These are phyloP conservation scores for Euphorbia peplus DNA, from an alignment of 345 rosid species.

Conservation along the genomic window DNA sequence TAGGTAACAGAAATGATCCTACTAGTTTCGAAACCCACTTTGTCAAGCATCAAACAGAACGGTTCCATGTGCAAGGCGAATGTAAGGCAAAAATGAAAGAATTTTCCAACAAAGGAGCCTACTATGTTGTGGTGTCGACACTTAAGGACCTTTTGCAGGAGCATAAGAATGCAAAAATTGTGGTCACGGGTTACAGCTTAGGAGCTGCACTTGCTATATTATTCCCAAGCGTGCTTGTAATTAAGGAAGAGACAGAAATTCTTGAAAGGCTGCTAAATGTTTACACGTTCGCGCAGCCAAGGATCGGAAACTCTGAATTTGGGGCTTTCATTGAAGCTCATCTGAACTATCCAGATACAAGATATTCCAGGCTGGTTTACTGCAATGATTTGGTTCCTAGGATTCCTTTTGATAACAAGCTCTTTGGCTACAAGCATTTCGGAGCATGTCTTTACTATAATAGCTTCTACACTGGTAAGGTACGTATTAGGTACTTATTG, in stretches of 20 bases:
- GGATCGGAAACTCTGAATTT: conserved; percentile 61
- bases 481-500: too few relatives aligned
- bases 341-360: conserved; percentile 44
- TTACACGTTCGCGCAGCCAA: conserved; percentile 85
- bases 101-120: conserved; percentile 50
- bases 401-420: conserved; percentile 70
- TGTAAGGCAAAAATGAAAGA: conserved; percentile 19
- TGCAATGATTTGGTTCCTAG: conserved; percentile 80
- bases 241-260: conserved; percentile 56
- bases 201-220: conserved; percentile 83
- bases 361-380: conserved; percentile 74
- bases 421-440: conserved; percentile 72
- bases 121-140: conserved; percentile 44
- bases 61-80: conserved; percentile 1
- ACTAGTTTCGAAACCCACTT: conserved; percentile 45
- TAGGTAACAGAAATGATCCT: conserved; percentile 54
- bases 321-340: conserved; percentile 61
- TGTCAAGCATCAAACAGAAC: conserved; percentile 18
- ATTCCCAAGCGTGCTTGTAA: conserved; percentile 53
- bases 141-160: conserved; percentile 55
- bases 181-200: conserved; percentile 78
- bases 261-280: conserved; percentile 59
- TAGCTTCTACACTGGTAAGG: conserved; percentile 58
- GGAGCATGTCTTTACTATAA: conserved; percentile 73
- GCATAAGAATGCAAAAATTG: conserved; percentile 62